Conservation (phyloP, 2,329 filamentous ascomycete genomes). For the Aspergillus glaucus region DNA sequence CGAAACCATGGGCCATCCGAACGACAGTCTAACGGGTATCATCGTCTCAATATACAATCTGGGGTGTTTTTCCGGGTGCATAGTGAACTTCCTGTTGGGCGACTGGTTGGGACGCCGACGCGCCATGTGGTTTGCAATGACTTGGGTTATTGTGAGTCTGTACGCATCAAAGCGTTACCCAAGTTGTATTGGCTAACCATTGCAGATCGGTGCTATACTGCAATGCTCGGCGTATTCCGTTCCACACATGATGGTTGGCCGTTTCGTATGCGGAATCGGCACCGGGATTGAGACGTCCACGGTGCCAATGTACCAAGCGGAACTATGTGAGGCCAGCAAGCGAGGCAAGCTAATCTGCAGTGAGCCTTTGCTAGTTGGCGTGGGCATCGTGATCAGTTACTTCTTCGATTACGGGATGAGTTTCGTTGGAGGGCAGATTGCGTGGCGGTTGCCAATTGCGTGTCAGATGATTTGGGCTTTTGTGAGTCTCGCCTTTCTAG, state of each 20-base stretch:
- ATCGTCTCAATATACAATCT: conserved; percentile 42
- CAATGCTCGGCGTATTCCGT: conserved; percentile 28
- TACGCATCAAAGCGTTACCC: too few species aligned
- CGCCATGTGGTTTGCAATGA: conserved; percentile 31
- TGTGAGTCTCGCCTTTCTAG: conserved; percentile 13
- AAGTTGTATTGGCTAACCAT: too few species aligned
- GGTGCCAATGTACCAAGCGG: conserved; percentile 40
- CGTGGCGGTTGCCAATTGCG: conserved; percentile 44
- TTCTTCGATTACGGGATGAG: conserved; percentile 32
- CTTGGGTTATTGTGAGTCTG: conserved; percentile 19
- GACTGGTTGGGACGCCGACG: conserved; percentile 26
- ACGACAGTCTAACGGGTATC: conserved; percentile 34
- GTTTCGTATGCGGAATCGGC: conserved; percentile 46
- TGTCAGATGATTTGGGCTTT: conserved; percentile 42
- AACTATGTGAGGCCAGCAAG: conserved; percentile 38
- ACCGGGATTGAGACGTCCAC: conserved; percentile 41
- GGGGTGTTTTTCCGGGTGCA: conserved; percentile 35
- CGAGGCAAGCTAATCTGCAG: conserved; percentile 40
- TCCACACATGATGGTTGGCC: conserved; percentile 36
- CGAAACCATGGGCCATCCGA: conserved; percentile 32
- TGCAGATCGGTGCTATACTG: conserved; percentile 25
- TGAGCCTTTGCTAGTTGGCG: conserved; percentile 35
- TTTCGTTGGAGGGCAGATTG: conserved; percentile 35
- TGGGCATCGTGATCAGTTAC: conserved; percentile 33
- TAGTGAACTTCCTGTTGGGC: conserved; percentile 26